Evolutionary conservation across 192 early-diverging fungal species (phyloP), one percentile per base, ranked within the genome.

Genomic region (Polychytrium aggregatum): DNA sequence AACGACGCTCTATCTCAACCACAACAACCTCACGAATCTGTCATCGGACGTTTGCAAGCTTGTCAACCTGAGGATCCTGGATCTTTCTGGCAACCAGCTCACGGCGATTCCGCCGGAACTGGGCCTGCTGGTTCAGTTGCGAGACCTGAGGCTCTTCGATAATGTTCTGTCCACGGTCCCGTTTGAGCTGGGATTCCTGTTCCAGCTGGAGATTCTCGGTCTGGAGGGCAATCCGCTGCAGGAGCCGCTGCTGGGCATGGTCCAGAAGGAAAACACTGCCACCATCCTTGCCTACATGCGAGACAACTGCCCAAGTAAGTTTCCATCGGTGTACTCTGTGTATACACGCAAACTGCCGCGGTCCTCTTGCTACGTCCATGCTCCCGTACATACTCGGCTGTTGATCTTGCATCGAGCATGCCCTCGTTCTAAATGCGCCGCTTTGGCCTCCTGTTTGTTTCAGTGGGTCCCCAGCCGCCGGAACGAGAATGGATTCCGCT

Each of bases 201-300:
- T 79, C 54, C 83, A 90, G 61, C 64, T 98, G 25, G 91, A 96
- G 51, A 82, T 71, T 0, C 67, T 98, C 37, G 95, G 92, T 0
- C 57, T 98, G 35, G 95, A 98, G 58, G 95, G 95, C 13, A 98
- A 98, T 61, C 92, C 92, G 14, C 56, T 98, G 44, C 76, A 82
- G 40, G 84, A 92, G 13, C 81, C 84, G 35, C 57, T 95, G 22
- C 79, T 83, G 46, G 70, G 68, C 2, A 45, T 95, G 43, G 53
- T 93, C 41, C 83, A 88, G 40, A 88, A 93, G 60, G 87, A 93
- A 30, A 92, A 92, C 7, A 84, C 90, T 0, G 63, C 69, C 18
- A 79, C 82, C 7, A 82, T 95, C 20, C 79, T 96, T 46, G 65
- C 70, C 37, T 96, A 86, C 42, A 70, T 98, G 47, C 72, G 91